phyloP scores from a whole-genome alignment of 2,329 filamentous ascomycete species.

The Penicillium sp. region DNA sequence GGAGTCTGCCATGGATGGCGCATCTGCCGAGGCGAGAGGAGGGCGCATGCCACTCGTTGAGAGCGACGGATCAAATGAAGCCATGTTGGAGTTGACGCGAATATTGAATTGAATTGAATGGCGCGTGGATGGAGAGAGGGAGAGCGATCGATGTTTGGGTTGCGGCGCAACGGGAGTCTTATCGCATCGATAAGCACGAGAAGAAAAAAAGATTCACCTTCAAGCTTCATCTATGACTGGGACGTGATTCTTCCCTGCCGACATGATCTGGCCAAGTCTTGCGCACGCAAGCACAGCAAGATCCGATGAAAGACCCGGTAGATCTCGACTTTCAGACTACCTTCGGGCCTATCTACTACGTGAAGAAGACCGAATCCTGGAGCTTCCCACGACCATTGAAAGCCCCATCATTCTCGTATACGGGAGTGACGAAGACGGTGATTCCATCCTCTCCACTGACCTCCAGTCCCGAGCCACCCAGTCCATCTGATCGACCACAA shows the following conservation, averaged over 20 bases:
- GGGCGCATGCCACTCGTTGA: slow-evolving; percentile 56
- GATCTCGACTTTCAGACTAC: slow-evolving; percentile 9
- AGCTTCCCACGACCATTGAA: slow-evolving; percentile 44
- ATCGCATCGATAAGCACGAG: slow-evolving; percentile 27
- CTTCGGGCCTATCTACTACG: slow-evolving; percentile 56
- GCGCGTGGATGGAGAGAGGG: not conserved
- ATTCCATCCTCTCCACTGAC: slow-evolving; percentile 24
- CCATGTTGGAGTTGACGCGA: slow-evolving; percentile 22
- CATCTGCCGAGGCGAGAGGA: slow-evolving; percentile 53
- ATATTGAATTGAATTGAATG: not conserved
- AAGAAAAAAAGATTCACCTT: slow-evolving; percentile 14
- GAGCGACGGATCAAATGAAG: slow-evolving; percentile 59
- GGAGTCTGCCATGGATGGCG: slow-evolving; percentile 62
- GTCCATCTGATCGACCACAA: slow-evolving; percentile 6
- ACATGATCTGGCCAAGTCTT: slow-evolving; percentile 31
- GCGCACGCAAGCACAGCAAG: slow-evolving; percentile 34
- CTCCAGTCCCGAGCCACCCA: not conserved
- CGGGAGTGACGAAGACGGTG: slow-evolving; percentile 30
- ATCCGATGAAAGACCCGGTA: slow-evolving; percentile 48
- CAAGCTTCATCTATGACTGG: not conserved
- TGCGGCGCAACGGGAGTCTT: slow-evolving; percentile 30
- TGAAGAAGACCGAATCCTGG: slow-evolving; percentile 51
- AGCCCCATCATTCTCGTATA: slow-evolving; percentile 28
- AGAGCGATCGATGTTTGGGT: slow-evolving; percentile 18
- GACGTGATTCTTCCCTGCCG: slow-evolving; percentile 9